These are phyloP conservation scores for Beauveria varroae DNA, from an alignment of 2,329 filamentous ascomycete genomes.

Conservation along the genomic window DNA sequence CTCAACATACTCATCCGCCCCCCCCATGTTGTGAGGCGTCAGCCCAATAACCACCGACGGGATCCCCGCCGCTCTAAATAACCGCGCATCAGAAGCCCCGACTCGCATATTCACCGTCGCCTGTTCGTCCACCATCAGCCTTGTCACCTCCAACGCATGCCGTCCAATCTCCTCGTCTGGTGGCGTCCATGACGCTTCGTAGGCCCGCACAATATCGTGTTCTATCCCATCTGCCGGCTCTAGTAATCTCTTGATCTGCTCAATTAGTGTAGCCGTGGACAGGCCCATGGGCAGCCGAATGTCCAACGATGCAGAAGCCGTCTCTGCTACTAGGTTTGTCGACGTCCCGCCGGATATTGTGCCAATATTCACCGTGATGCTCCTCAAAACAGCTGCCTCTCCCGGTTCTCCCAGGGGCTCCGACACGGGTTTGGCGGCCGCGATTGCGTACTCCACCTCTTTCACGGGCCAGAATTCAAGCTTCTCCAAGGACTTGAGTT, in stretches of 20 bases:
- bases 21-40: conserved; percentile 14
- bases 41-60: conserved; percentile 13
- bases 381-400: conserved; percentile 6
- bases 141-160: conserved; percentile 8
- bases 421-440: conserved; percentile 6
- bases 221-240: not conserved
- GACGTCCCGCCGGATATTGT: conserved; percentile 13
- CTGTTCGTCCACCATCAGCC: not conserved
- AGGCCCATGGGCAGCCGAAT: conserved; percentile 12
- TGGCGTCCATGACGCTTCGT: conserved; percentile 13
- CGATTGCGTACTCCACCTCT: conserved; percentile 1
- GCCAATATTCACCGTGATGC: conserved; percentile 14
- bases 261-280: not conserved
- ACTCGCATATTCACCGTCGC: conserved; percentile 13
- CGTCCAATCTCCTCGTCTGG: conserved; percentile 7
- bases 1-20: conserved; percentile 10
- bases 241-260: not conserved
- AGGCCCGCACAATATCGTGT: conserved; percentile 3
- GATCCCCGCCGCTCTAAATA: conserved; percentile 8
- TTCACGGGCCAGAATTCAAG: not conserved
- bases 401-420: conserved; percentile 11
- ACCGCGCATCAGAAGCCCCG: conserved; percentile 13
- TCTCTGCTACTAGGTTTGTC: conserved; percentile 12
- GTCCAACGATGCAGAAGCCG: conserved; percentile 11
- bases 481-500: conserved; percentile 9